These are phyloP conservation scores for Aspergillus piperis DNA, from an alignment of 2,329 filamentous ascomycete species.

Conservation along the genomic window DNA sequence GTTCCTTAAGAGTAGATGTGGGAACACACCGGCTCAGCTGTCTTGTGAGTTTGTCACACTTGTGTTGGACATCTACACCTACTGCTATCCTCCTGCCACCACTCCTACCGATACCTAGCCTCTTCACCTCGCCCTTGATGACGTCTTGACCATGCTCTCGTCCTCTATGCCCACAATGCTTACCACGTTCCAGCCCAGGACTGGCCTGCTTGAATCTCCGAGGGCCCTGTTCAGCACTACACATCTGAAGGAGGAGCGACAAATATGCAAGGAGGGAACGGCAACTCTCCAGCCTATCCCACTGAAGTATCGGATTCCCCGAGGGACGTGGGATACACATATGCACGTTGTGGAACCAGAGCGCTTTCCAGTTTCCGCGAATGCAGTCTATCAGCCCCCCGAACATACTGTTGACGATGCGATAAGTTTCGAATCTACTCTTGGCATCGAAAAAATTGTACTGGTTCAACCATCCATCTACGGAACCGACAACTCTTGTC, in stretches of 20 bases:
- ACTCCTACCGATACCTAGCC: neutral
- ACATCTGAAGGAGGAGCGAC: neutral
- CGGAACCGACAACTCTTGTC: slow-evolving; percentile 60
- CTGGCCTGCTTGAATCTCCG: slow-evolving; percentile 18
- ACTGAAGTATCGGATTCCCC: slow-evolving; percentile 31
- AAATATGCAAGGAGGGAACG: neutral
- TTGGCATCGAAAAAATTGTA: slow-evolving; percentile 59
- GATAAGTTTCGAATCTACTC: slow-evolving; percentile 51
- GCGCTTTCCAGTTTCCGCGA: slow-evolving; percentile 50
- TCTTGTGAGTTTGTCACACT: slow-evolving; percentile 13
- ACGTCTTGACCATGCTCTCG: neutral
- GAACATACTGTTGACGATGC: slow-evolving; percentile 55
- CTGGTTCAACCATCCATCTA: slow-evolving; percentile 65
- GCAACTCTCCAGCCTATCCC: slow-evolving; percentile 4
- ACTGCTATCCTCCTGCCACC: neutral
- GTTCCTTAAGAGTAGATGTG: slow-evolving; percentile 14
- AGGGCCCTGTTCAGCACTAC: slow-evolving; percentile 1
- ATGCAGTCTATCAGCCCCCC: slow-evolving; percentile 55
- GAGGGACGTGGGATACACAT: slow-evolving; percentile 59
- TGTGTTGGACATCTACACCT: neutral
- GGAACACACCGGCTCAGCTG: neutral
- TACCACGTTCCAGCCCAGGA: slow-evolving; percentile 26
- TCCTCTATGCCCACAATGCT: slow-evolving; percentile 24
- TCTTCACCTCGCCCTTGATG: neutral
- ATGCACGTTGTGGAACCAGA: slow-evolving; percentile 64